A percentile compares a stretch with the other conserved stretches of the same genome.
Conservation (phyloP, 1,139 yeast species). For the Geotrichum histeridarum region DNA sequence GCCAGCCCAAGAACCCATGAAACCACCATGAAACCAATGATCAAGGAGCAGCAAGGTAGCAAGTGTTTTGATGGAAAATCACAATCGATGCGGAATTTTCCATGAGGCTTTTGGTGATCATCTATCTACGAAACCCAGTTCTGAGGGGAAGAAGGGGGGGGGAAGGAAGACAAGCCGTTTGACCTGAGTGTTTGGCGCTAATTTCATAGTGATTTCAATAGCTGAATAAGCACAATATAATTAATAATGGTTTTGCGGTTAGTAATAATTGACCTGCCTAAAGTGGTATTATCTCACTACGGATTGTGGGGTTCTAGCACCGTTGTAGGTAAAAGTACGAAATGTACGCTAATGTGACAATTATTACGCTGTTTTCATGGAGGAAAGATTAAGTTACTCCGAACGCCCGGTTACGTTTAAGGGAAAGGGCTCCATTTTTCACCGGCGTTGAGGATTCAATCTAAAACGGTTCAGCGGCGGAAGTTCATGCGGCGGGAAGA, state of each 20-base stretch:
- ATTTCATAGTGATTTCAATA: neutral
- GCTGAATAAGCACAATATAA: neutral
- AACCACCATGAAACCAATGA: too few relatives aligned
- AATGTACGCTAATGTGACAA: neutral
- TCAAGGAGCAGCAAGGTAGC: too few relatives aligned
- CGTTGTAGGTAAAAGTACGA: neutral
- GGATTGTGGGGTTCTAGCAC: neutral
- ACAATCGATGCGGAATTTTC: too few relatives aligned
- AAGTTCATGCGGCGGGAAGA: too few relatives aligned
- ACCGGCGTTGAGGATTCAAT: too few relatives aligned
- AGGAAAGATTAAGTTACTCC: neutral
- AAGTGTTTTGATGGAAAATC: too few relatives aligned
- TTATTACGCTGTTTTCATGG: neutral
- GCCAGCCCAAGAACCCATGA: too few relatives aligned
- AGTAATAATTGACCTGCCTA: neutral
- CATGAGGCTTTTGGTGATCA: too few relatives aligned
- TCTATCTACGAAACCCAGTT: too few relatives aligned
- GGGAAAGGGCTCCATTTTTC: neutral
- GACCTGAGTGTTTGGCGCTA: neutral
- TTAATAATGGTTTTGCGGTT: neutral
- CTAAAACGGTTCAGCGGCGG: too few relatives aligned
- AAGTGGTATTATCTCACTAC: neutral
- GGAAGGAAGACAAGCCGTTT: too few relatives aligned
- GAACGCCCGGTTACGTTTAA: slow-evolving; percentile 1
- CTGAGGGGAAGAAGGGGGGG: too few relatives aligned